Evolutionary conservation across 495 filamentous ascomycete species (phyloP).

Genomic region (Tirmania nivea): DNA sequence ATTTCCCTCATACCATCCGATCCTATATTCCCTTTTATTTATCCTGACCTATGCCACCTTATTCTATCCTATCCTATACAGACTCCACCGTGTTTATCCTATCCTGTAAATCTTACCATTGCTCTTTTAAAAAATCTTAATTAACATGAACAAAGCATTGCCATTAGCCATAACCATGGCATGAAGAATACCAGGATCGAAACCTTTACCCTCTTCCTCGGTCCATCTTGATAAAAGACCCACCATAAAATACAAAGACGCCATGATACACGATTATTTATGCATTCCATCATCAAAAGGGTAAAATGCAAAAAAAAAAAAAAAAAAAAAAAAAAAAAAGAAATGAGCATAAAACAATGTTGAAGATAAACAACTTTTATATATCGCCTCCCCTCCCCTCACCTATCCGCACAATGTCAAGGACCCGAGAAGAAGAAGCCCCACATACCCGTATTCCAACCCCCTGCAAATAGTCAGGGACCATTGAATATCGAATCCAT

Average conservation of each 20-base stretch:
- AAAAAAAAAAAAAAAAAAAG: background rate
- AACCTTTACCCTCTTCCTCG: background rate
- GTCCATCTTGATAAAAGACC: background rate
- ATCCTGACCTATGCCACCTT: too few relatives aligned
- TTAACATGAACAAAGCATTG: too few relatives aligned
- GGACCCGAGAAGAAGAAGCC: background rate
- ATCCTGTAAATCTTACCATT: too few relatives aligned
- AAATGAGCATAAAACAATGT: background rate
- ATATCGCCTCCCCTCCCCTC: too few relatives aligned
- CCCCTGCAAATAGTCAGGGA: background rate
- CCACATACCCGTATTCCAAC: background rate
- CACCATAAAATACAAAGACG: background rate
- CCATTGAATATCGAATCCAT: background rate
- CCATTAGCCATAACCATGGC: too few relatives aligned
- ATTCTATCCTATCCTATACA: too few relatives aligned
- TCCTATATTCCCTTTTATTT: too few relatives aligned
- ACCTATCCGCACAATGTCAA: background rate
- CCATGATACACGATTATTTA: slow-evolving; percentile 15
- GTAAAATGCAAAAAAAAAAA: slow-evolving; percentile 11
- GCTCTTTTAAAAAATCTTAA: too few relatives aligned
- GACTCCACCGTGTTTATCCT: too few relatives aligned
- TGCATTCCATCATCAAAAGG: slow-evolving; percentile 25
- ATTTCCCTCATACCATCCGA: too few relatives aligned
- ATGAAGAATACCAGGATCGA: slow-evolving; percentile 15
- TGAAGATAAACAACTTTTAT: background rate